Evolutionary conservation across 2,329 filamentous ascomycete genomes (phyloP).

Genomic region (Hypoxylon sp.): DNA sequence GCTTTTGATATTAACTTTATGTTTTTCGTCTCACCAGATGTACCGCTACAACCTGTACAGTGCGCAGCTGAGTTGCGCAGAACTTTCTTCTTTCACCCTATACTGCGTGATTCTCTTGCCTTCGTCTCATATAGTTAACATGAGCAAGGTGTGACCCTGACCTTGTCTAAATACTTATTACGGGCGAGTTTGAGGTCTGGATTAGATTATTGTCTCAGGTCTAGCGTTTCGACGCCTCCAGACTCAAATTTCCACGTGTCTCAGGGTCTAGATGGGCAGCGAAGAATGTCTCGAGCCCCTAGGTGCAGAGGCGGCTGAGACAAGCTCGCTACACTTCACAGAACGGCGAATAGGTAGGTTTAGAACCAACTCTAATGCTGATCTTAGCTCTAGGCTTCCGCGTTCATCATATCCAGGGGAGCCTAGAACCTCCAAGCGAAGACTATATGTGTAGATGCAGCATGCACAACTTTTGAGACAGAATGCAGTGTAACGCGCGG

Average conservation of each 20-base stretch:
- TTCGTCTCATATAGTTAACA: conserved; percentile 21
- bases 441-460: conserved; percentile 2
- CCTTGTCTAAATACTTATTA: neutral
- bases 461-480: conserved; percentile 18
- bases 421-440: conserved; percentile 19
- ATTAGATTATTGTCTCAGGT: conserved; percentile 15
- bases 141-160: conserved; percentile 16
- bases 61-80: conserved; percentile 9
- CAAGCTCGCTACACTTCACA: conserved; percentile 17
- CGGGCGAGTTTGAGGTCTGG: conserved; percentile 7
- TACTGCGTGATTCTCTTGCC: neutral
- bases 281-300: conserved; percentile 1
- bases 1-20: conserved; percentile 1
- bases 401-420: conserved; percentile 11
- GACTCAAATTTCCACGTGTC: conserved; percentile 32
- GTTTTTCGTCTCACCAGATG: conserved; percentile 2
- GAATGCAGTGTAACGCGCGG: conserved; percentile 11
- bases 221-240: conserved; percentile 12
- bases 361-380: conserved; percentile 6
- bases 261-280: neutral
- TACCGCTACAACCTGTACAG: conserved; percentile 29
- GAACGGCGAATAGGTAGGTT: conserved; percentile 12
- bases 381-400: conserved; percentile 13
- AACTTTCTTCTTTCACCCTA: conserved; percentile 6
- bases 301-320: conserved; percentile 25